Percentiles rank a stretch among this genome's conserved stretches.
Evolutionary conservation across 768 basidiomycete genomes (phyloP).

Genomic region (Rhodotorula kratochvilovae): DNA sequence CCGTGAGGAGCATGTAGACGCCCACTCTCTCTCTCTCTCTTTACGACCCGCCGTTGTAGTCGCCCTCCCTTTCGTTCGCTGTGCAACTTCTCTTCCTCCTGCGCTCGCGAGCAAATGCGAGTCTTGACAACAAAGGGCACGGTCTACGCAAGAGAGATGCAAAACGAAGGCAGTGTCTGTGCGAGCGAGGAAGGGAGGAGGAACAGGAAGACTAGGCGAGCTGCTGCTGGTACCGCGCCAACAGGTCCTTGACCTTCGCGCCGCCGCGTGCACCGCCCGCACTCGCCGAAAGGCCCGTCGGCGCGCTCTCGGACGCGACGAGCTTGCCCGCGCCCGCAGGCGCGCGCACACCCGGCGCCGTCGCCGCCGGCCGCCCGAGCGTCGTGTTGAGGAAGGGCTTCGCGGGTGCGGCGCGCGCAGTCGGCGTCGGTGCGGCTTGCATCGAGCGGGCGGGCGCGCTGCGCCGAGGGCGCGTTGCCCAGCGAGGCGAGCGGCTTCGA

Average conservation of each 20-base stretch:
- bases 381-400: constrained; percentile 37
- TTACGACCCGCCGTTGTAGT: background rate
- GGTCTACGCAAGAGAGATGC: too few species aligned
- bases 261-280: background rate
- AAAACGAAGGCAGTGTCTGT: background rate
- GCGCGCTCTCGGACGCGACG: background rate
- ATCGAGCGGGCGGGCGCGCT: background rate
- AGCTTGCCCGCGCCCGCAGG: background rate
- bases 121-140: background rate
- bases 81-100: background rate
- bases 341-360: background rate
- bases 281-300: background rate
- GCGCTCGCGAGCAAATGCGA: background rate
- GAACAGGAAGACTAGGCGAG: background rate
- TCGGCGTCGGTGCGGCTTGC: background rate
- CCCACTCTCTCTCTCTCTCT: background rate
- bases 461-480: background rate
- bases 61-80: background rate
- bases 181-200: background rate
- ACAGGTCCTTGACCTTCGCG: constrained; percentile 8
- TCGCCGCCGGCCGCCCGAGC: background rate
- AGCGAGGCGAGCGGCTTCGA: constrained; percentile 3
- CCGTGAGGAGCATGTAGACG: background rate
- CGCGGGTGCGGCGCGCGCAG: constrained; percentile 3
- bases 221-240: constrained; percentile 18